These are phyloP conservation scores for Chenopodium berlandieri DNA, from an alignment of 148 eudicot species.

Conservation along the genomic window DNA sequence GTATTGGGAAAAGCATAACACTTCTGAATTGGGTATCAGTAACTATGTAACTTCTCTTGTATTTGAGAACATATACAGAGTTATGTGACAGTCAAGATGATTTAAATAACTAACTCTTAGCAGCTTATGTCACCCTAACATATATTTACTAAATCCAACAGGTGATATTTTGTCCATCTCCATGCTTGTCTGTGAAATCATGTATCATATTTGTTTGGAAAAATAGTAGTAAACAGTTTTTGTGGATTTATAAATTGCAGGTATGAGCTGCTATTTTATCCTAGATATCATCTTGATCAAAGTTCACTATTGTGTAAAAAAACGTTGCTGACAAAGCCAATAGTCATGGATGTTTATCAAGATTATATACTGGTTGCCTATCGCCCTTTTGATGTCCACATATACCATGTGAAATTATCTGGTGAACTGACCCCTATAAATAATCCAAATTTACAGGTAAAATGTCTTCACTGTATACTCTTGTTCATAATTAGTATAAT, in stretches of 20 bases:
- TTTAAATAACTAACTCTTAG: background rate
- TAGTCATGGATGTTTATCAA: conserved; percentile 93
- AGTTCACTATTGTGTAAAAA: conserved; percentile 85
- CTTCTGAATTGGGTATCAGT: background rate
- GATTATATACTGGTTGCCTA: conserved; percentile 89
- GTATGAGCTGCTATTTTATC: conserved; percentile 94
- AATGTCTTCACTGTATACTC: conserved; percentile 10
- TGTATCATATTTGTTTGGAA: background rate
- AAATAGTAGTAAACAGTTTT: background rate
- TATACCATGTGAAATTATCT: conserved; percentile 72
- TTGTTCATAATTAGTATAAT: background rate
- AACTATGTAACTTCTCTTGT: background rate
- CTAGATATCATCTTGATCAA: conserved; percentile 98
- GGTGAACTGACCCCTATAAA: conserved; percentile 88
- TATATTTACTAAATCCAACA: background rate
- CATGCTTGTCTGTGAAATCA: background rate
- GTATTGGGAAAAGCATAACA: background rate
- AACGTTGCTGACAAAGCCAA: conserved; percentile 76
- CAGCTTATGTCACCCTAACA: background rate
- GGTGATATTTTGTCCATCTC: background rate
- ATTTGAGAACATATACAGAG: background rate
- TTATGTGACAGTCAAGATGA: background rate
- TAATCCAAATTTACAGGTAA: conserved; percentile 77
- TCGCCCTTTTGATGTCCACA: conserved; percentile 91
- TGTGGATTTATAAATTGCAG: conserved; percentile 44